Evolutionary conservation across 345 rosid species (phyloP).

Genomic region (Conringia planisiliqua): DNA sequence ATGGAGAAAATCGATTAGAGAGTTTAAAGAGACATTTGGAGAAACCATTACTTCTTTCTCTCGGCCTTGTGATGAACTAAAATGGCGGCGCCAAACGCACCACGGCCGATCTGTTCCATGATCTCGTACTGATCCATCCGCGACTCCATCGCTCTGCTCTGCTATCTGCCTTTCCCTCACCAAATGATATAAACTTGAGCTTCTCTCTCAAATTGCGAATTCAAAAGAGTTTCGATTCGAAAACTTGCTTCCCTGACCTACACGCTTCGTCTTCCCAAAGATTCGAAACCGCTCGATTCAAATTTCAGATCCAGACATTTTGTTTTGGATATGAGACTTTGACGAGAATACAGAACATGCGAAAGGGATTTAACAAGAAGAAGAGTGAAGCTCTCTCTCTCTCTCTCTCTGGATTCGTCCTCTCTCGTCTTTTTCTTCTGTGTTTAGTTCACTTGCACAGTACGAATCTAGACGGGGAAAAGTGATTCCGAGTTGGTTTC

Average conservation of each 20-base stretch:
- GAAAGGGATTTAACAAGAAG: conserved; percentile 1
- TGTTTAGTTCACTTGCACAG: conserved; percentile 29
- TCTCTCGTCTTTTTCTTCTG: neutral
- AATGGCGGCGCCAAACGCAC: conserved; percentile 98
- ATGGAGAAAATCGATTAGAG: neutral
- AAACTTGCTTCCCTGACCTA: conserved; percentile 26
- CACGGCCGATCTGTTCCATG: conserved; percentile 99
- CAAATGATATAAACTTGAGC: neutral
- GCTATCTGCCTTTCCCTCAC: neutral
- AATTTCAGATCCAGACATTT: conserved; percentile 29
- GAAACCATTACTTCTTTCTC: conserved; percentile 66
- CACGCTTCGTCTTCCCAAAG: conserved; percentile 22
- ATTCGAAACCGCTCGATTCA: conserved; percentile 2
- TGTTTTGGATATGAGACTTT: neutral
- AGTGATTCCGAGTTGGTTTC: neutral
- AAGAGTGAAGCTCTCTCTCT: neutral
- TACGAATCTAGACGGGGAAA: conserved; percentile 21
- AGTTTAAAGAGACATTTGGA: neutral
- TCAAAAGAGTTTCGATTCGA: too few relatives aligned
- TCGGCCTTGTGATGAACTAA: conserved; percentile 86
- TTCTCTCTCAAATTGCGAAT: neutral
- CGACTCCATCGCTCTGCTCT: conserved; percentile 59
- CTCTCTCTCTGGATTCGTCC: conserved; percentile 8
- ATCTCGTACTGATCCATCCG: conserved; percentile 99
- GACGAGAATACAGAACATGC: conserved; percentile 8